phyloP scores from a whole-genome alignment of 805 yeast genomes.

The Lachancea dasiensis region DNA sequence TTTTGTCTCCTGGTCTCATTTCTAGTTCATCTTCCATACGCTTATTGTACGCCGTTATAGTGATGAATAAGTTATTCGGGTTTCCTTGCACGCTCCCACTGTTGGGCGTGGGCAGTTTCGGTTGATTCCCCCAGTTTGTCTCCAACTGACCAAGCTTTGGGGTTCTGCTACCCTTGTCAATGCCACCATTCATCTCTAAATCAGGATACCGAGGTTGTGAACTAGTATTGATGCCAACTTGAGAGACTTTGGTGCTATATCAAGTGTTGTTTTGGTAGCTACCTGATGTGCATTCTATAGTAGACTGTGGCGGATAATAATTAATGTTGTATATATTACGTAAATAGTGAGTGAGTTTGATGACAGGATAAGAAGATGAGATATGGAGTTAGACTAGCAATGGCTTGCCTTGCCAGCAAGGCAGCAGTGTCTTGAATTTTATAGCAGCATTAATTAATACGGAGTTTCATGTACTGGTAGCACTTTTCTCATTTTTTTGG shows the following conservation, averaged over 20 bases:
- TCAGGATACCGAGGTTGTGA: not conserved
- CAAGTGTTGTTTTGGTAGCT: not conserved
- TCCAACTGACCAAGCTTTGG: conserved; percentile 17
- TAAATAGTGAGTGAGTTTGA: too few species aligned
- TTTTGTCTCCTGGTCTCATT: conserved; percentile 72
- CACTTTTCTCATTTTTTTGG: too few species aligned
- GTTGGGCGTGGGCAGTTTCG: conserved; percentile 2
- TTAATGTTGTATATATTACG: too few species aligned
- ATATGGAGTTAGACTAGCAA: too few species aligned
- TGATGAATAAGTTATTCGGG: conserved; percentile 37
- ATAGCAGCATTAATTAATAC: too few species aligned
- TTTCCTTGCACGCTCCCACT: not conserved
- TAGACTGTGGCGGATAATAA: too few species aligned
- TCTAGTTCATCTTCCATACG: conserved; percentile 86
- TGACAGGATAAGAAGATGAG: too few species aligned
- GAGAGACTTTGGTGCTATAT: not conserved
- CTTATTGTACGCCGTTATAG: conserved; percentile 81
- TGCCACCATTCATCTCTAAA: conserved; percentile 4
- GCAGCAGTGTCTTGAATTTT: too few species aligned
- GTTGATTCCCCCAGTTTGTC: conserved; percentile 13
- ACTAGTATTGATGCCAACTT: not conserved
- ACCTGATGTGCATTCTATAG: too few species aligned
- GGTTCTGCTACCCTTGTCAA: conserved; percentile 5
- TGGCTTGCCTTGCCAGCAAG: too few species aligned
- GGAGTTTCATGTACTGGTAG: too few species aligned